Evolutionary conservation across 192 early-diverging fungal species (phyloP), one percentile per base, ranked within the genome.

Genomic region (Umbelopsis isabellina): DNA sequence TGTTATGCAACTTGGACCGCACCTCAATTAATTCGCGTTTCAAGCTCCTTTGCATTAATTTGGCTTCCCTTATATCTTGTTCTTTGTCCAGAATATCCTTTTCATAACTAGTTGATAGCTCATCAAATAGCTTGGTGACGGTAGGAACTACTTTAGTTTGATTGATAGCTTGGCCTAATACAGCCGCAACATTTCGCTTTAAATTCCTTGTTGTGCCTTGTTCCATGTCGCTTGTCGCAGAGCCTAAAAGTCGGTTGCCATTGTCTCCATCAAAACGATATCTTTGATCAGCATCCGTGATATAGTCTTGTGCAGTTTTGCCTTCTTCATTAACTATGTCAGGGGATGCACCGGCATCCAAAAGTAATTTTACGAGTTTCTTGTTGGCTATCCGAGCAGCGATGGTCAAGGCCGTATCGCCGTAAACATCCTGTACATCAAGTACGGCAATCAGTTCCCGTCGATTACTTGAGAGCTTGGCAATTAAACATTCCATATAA

Each of bases 401-500:
- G 72, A 92, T 88, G 23, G 85, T 87, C 69, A 93, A 70, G 2
- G 92, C 85, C 0, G 89, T 93, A 70, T 97, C 92, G 6, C 97
- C 97, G 20, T 86, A 85, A 7, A 88, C 82, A 65, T 97, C 94
- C 65, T 93, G 88, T 30, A 94, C 82, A 66, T 91, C 90, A 47
- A 93, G 80, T 46, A 92, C 89, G 0, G 92, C 92, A 13, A 93
- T 83, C 65, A 94, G 78, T 48, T 97, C 95, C 8, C 92, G 88
- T 20, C 85, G 83, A 72, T 89, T 89, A 27, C 87, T 67, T 7
- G 86, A 80, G 16, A 92, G 82, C 33, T 88, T 86, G 11, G 89
- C 87, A 15, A 98, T 80, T 3, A 95, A 53, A 72, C 91, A 90
- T 72, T 99, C 93, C 76, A 95, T 88, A 75, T 99, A 99, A 68